A percentile compares a stretch with the other conserved stretches of the same genome.
Evolutionary conservation across 2,329 filamentous ascomycete species (phyloP).

Genomic region (Aspergillus costaricaensis): DNA sequence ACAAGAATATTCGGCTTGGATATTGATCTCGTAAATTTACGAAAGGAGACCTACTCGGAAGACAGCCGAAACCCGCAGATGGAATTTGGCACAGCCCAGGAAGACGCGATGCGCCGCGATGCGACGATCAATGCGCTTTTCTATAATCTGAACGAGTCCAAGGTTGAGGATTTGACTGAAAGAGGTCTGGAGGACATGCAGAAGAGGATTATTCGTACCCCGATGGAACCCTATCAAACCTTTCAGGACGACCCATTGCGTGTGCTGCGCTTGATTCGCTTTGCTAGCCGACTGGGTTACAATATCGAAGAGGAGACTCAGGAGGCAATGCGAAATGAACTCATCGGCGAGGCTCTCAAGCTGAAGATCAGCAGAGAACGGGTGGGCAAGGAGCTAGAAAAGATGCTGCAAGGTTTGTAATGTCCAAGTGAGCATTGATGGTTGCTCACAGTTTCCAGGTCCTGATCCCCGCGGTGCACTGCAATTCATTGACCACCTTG

Average conservation of each 20-base stretch:
- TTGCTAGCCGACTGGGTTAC: slow-evolving; percentile 82
- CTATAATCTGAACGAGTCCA: slow-evolving; percentile 80
- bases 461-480: slow-evolving; percentile 44
- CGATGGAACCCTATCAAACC: slow-evolving; percentile 83
- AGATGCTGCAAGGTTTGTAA: slow-evolving; percentile 74
- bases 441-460: slow-evolving; percentile 24
- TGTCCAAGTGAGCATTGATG: no score
- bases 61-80: slow-evolving; percentile 87
- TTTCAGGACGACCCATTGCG: slow-evolving; percentile 93
- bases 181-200: slow-evolving; percentile 73
- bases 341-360: slow-evolving; percentile 76
- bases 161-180: slow-evolving; percentile 82
- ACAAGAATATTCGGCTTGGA: slow-evolving; percentile 83
- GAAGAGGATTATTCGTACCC: slow-evolving; percentile 74
- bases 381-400: slow-evolving; percentile 82
- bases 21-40: slow-evolving; percentile 89
- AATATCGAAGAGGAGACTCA: slow-evolving; percentile 70
- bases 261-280: slow-evolving; percentile 82
- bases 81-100: slow-evolving; percentile 88
- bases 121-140: slow-evolving; percentile 95
- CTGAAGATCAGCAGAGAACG: slow-evolving; percentile 91
- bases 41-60: slow-evolving; percentile 88
- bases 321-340: slow-evolving; percentile 71
- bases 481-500: slow-evolving; percentile 41
- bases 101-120: slow-evolving; percentile 87